phyloP scores from a whole-genome alignment of 306 rosid genomes.

The Cyclanthera cordifolia region DNA sequence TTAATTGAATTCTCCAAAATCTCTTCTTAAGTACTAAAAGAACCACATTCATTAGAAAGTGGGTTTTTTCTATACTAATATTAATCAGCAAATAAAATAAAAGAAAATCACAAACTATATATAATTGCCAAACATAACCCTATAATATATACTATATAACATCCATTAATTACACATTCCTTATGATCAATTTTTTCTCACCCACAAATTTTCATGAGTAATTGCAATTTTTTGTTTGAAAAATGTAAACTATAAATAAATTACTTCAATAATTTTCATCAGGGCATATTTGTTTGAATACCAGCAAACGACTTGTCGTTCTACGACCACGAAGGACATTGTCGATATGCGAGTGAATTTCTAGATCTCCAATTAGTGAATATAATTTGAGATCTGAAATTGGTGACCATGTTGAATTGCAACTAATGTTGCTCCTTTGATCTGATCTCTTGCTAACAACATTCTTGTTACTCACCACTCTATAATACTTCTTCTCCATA shows the following conservation, averaged over 20 bases:
- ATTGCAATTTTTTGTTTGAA: too few relatives aligned
- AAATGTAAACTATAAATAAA: too few relatives aligned
- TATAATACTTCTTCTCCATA: conserved; percentile 5
- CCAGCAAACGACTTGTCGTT: background rate
- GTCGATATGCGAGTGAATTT: background rate
- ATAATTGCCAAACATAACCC: background rate
- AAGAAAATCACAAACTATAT: background rate
- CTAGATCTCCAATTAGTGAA: background rate
- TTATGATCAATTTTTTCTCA: background rate
- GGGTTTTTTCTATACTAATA: background rate
- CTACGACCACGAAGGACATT: background rate
- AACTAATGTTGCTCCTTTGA: background rate
- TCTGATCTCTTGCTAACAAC: background rate
- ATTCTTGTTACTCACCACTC: conserved; percentile 2
- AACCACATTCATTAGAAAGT: too few relatives aligned
- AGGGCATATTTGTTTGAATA: conserved; percentile 3
- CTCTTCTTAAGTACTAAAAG: too few relatives aligned
- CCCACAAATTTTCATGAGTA: too few relatives aligned
- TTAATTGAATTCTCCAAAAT: too few relatives aligned
- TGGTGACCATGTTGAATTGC: conserved; percentile 8
- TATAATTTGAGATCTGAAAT: conserved; percentile 3
- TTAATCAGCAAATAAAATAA: background rate
- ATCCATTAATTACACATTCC: background rate
- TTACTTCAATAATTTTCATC: background rate
- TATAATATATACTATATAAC: background rate